Evolutionary conservation across 805 yeast genomes (phyloP), one percentile per base, ranked within the genome.

Genomic region (Kluyveromyces aestuarii): DNA sequence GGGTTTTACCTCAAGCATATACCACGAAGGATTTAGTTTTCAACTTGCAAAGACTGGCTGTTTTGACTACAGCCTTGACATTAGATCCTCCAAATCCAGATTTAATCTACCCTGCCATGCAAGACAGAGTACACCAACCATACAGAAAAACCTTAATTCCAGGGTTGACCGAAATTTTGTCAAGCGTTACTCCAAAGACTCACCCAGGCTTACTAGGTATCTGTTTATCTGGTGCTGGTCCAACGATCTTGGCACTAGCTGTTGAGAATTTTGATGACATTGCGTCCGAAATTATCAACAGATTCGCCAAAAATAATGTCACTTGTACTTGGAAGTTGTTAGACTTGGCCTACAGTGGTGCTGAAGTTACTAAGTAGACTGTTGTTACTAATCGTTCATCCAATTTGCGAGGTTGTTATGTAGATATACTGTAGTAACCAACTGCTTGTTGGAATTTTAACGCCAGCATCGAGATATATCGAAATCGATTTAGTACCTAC

Each of bases 141-240:
- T 93, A 91, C 75, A 79, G 99, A 62, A 82, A 89, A 61, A 81
- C 82, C 13, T 76, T 91, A 57, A 87, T 93, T 50, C 99, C 99
- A 5, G 99, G 98, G 0, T 75, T 93, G 48, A 74, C 84, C 10
- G 88, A 87, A 52, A 87, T 93, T 44, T 74, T 93, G 56, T 72
- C 80, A 7, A 75, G 84, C 13, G 82, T 93, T 46, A 87, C 95
- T 0, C 96, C 98, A 40, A 74, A 77, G 41, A 73, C 86, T 6
- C 86, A 87, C 63, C 83, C 84, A 1, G 97, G 97, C 3, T 74
- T 90, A 44, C 74, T 93, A 50, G 99, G 99, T 46, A 87, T 93
- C 58, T 93, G 99, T 65, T 74, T 93, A 50, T 85, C 96, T 27
- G 99, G 99, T 47, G 99, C 99, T 7, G 99, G 99, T 8, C 99